A percentile compares a stretch with the other conserved stretches of the same genome.
These are phyloP conservation scores for Chaetomiaceae sp. DNA, from an alignment of 2,329 filamentous ascomycete genomes.

Conservation along the genomic window DNA sequence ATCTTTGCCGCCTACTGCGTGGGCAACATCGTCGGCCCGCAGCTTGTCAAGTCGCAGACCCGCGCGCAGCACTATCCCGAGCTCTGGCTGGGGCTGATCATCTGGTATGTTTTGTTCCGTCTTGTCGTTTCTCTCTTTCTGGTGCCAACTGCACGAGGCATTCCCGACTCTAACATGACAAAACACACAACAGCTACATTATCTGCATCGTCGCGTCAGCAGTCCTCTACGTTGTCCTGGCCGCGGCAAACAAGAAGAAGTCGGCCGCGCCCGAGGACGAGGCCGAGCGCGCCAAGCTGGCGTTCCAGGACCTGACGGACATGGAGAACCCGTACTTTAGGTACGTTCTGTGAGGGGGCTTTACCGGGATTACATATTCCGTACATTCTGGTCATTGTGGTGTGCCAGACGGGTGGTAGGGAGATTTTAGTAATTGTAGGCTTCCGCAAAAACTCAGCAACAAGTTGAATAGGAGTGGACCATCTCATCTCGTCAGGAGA, in stretches of 20 bases:
- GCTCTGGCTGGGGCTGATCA: constrained; percentile 65
- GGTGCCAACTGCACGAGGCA: too few relatives aligned
- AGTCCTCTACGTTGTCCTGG: constrained; percentile 54
- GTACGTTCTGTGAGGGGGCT: constrained; percentile 36
- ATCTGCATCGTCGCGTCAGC: constrained; percentile 58
- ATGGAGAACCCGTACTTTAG: constrained; percentile 63
- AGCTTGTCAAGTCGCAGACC: constrained; percentile 63
- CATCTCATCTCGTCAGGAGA: too few relatives aligned
- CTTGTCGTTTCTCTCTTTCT: not conserved
- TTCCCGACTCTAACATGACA: constrained; percentile 11
- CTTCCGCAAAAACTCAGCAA: too few relatives aligned
- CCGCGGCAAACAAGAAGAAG: constrained; percentile 52
- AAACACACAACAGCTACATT: constrained; percentile 48
- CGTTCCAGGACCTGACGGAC: constrained; percentile 65
- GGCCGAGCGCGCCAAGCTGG: constrained; percentile 56
- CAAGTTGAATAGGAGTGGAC: too few relatives aligned
- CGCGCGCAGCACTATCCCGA: constrained; percentile 59
- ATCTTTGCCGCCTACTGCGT: constrained; percentile 74
- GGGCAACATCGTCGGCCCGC: constrained; percentile 70
- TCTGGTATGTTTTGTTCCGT: constrained; percentile 39
- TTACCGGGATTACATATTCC: too few relatives aligned
- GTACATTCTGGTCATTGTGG: too few relatives aligned
- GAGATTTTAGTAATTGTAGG: too few relatives aligned
- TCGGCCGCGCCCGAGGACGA: constrained; percentile 49
- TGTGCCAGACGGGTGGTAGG: too few relatives aligned